Conservation (phyloP, 768 basidiomycete species). For the Royoungia palumana region DNA sequence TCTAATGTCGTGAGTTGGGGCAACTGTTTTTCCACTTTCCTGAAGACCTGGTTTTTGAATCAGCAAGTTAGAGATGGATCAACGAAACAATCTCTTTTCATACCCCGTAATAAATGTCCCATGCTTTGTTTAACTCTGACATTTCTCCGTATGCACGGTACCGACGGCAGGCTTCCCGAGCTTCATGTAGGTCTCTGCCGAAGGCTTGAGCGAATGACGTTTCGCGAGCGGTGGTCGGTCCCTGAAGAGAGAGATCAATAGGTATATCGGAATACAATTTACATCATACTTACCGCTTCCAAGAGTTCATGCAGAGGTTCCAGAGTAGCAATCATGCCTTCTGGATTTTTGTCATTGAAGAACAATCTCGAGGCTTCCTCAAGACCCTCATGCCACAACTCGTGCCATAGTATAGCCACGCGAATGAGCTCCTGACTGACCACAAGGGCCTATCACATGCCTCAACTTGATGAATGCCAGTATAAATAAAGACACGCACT, state of each 20-base stretch:
- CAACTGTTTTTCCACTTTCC: slow-evolving; percentile 92
- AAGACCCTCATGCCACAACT: slow-evolving; percentile 96
- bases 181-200: slow-evolving; percentile 87
- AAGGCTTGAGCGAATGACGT: slow-evolving; percentile 94
- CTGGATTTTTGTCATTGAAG: slow-evolving; percentile 95
- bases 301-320: slow-evolving; percentile 92
- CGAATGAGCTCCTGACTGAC: slow-evolving; percentile 95
- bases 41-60: slow-evolving; percentile 67
- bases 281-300: slow-evolving; percentile 59
- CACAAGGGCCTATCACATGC: slow-evolving; percentile 57
- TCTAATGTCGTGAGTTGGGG: slow-evolving; percentile 87
- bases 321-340: slow-evolving; percentile 92
- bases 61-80: not conserved
- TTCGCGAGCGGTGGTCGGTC: slow-evolving; percentile 90
- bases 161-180: slow-evolving; percentile 84
- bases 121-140: slow-evolving; percentile 91
- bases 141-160: slow-evolving; percentile 85
- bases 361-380: slow-evolving; percentile 96
- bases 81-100: slow-evolving; percentile 20
- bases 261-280: not conserved
- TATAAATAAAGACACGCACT: slow-evolving; percentile 36
- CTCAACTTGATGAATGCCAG: not conserved
- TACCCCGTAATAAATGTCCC: slow-evolving; percentile 98
- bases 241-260: slow-evolving; percentile 43
- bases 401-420: slow-evolving; percentile 98